A percentile compares a stretch with the other conserved stretches of the same genome.
phyloP scores from a whole-genome alignment of 2,329 filamentous ascomycete genomes.

The Colletotrichum sp. region DNA sequence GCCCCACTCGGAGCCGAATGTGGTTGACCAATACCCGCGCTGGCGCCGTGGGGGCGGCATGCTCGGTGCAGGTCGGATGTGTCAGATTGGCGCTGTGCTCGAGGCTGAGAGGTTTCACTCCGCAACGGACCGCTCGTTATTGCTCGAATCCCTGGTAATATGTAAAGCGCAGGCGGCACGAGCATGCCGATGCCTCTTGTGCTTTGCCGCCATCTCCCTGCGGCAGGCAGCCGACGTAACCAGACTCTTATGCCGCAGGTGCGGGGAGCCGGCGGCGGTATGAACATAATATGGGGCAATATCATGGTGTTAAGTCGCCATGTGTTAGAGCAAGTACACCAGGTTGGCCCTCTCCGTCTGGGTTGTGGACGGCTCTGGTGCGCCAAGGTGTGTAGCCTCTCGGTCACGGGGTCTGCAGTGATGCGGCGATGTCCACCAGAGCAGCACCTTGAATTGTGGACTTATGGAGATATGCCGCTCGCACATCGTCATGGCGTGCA shows the following conservation, averaged over 20 bases:
- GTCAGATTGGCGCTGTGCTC: background rate
- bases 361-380: background rate
- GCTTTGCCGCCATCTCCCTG: background rate
- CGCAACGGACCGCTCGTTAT: background rate
- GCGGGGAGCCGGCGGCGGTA: background rate
- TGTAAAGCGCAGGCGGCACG: constrained; percentile 1
- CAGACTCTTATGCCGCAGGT: background rate
- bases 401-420: background rate
- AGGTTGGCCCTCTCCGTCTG: background rate
- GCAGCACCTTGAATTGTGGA: background rate
- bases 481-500: background rate
- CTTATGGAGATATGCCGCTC: background rate
- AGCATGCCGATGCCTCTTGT: background rate
- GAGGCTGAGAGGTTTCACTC: constrained; percentile 11
- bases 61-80: background rate
- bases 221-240: background rate
- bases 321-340: background rate
- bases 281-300: background rate
- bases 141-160: background rate
- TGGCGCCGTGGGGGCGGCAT: constrained; percentile 1
- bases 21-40: background rate
- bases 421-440: background rate
- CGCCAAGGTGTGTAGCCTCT: background rate
- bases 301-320: background rate
- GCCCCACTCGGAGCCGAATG: constrained; percentile 1